A percentile compares a stretch with the other conserved stretches of the same genome.
Evolutionary conservation across 495 filamentous ascomycete species (phyloP).

Genomic region (Jackrogersella multiformis): DNA sequence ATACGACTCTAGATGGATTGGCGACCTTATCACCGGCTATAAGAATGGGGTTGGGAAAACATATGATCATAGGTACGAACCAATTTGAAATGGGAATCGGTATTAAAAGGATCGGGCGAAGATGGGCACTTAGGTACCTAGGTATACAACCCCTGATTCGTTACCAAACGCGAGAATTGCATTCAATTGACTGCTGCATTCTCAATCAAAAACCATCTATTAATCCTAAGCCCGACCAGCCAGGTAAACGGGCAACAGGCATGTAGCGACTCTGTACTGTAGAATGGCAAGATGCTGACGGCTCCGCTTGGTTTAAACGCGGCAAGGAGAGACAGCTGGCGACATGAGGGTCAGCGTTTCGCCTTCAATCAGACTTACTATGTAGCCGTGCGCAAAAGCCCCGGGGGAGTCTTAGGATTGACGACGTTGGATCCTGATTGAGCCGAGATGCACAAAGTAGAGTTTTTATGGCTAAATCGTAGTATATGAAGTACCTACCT

Average conservation of each 20-base stretch:
- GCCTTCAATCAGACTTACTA: conserved; percentile 21
- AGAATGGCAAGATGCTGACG: conserved; percentile 23
- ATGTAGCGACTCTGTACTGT: conserved; percentile 16
- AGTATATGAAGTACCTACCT: too few species aligned
- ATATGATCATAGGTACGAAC: background rate
- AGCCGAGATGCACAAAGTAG: background rate
- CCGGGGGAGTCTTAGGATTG: background rate
- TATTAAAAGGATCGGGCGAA: background rate
- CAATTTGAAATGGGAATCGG: background rate
- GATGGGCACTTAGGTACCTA: background rate
- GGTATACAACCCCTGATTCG: too few species aligned
- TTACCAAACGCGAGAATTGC: too few species aligned
- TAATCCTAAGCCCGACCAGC: background rate
- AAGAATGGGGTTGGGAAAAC: background rate
- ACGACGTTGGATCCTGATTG: conserved; percentile 2
- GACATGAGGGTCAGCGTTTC: too few species aligned
- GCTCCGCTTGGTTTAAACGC: conserved; percentile 19
- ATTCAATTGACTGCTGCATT: background rate
- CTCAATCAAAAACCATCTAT: background rate
- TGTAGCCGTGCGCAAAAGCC: conserved; percentile 6
- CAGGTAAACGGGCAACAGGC: conserved; percentile 8
- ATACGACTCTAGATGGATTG: conserved; percentile 1
- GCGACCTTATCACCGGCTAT: background rate
- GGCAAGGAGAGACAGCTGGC: conserved; percentile 14
- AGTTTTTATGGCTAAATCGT: too few species aligned